Base-by-base conservation (phyloP, 257 asterid species). In the Salvia rosmarinus region DNA sequence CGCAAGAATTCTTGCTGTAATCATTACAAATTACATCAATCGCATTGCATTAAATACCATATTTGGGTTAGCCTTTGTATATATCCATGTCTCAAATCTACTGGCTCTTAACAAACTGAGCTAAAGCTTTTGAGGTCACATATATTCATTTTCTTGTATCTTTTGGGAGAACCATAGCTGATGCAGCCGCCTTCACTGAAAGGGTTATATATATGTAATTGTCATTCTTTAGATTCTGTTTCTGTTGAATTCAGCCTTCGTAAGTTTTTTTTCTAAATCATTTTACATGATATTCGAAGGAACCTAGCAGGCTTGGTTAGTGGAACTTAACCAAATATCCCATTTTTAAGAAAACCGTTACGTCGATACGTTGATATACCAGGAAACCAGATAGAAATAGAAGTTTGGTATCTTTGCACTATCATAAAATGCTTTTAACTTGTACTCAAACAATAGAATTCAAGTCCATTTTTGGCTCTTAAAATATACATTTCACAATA, bases 401-500 rank as follows among this genome's bases (percentile, higher is more conserved):
- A 32, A 67, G 80, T 80, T 82, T 54, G 89, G 87, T 73, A 56
- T 42, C 44, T 64, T 3, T 47, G 84, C 90, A 82, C 78, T 66
- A 67, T 1, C 43, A 16, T 5, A 57, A 40, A 21, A 23, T 67
- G 62, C 75, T 64, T 58, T 74, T 56, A 51, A 9, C 40, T 59
- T 58, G 9, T 46, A 30, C 67, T 37, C 47, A 4, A 52, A 63
- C 6, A 55, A 21, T 5, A 13, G 42, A 61, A 40, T 39, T 56
- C 32, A 39, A 10, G 0, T 46, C 59, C 43, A 75, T 40, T 11
- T 37, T 71, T 43, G 47, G 54, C 37, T 13, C 68, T 37, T 21
- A 9, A 21, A 37, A 39, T 12, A 10, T 61, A 8, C 32, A 23
- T 21, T 23, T 54, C 16, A 21, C 25, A 54, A 54, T 20, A 3